Conservation (phyloP, 805 yeast species). For the Tetrapisispora nanseiensis region DNA sequence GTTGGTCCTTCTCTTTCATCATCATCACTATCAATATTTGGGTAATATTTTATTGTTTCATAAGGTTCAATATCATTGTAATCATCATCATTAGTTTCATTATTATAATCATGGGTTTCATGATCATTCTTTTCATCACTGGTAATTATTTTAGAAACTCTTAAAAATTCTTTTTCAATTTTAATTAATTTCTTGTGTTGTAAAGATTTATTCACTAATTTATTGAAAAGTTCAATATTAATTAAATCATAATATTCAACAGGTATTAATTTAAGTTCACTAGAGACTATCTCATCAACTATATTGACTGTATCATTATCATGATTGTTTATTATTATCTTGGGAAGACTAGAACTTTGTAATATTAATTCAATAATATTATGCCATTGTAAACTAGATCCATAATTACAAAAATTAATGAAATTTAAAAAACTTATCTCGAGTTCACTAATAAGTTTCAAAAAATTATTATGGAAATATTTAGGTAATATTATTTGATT, state of each 20-base stretch:
- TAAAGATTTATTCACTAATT: conserved; percentile 9
- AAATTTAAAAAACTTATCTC: conserved; percentile 42
- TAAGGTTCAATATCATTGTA: background rate
- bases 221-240: conserved; percentile 16
- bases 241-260: conserved; percentile 17
- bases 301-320: background rate
- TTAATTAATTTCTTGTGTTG: conserved; percentile 1
- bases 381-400: conserved; percentile 59
- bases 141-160: too few species aligned
- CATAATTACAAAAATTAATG: conserved; percentile 49
- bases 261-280: conserved; percentile 17
- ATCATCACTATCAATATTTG: conserved; percentile 1
- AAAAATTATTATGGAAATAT: conserved; percentile 20
- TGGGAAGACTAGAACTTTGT: conserved; percentile 10
- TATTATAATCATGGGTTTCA: background rate
- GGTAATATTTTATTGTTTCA: conserved; percentile 2
- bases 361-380: conserved; percentile 35
- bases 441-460: conserved; percentile 41
- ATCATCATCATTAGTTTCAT: conserved; percentile 2
- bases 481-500: conserved; percentile 25
- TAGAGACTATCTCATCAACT: conserved; percentile 14
- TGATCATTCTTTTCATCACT: too few species aligned
- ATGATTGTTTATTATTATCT: background rate
- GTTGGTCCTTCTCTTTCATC: conserved; percentile 8
- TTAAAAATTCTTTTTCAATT: background rate